A percentile compares a stretch with the other conserved stretches of the same genome.
phyloP scores from a whole-genome alignment of 208 protist genomes.

The Leishmania mexicana region DNA sequence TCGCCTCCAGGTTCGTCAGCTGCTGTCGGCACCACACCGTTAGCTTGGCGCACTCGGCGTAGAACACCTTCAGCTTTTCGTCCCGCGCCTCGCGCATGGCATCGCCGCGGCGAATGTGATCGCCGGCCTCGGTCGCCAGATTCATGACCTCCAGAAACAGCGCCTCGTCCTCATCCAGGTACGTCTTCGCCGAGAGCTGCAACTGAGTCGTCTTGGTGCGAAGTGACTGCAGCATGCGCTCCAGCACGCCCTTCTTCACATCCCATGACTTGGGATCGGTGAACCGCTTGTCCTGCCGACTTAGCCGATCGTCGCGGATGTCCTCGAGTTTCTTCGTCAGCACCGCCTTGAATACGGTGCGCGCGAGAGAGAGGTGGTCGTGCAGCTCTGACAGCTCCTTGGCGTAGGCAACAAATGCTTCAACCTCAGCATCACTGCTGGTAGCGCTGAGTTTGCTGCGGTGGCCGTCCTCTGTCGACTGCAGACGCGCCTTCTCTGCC shows the following conservation, averaged over 20 bases:
- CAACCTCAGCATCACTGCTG: slow-evolving; percentile 10
- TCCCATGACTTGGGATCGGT: slow-evolving; percentile 43
- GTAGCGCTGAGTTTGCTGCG: neutral
- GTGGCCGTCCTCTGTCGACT: slow-evolving; percentile 19
- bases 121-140: slow-evolving; percentile 39
- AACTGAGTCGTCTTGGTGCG: slow-evolving; percentile 25
- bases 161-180: slow-evolving; percentile 36
- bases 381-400: slow-evolving; percentile 59
- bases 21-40: slow-evolving; percentile 87
- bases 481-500: slow-evolving; percentile 35
- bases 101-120: slow-evolving; percentile 38
- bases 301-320: slow-evolving; percentile 52
- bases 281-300: slow-evolving; percentile 51
- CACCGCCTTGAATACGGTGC: slow-evolving; percentile 45
- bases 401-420: slow-evolving; percentile 30
- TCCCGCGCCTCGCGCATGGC: slow-evolving; percentile 40
- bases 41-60: slow-evolving; percentile 64
- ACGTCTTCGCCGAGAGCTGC: slow-evolving; percentile 14
- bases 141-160: slow-evolving; percentile 44
- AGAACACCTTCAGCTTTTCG: slow-evolving; percentile 48
- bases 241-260: slow-evolving; percentile 32
- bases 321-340: slow-evolving; percentile 44
- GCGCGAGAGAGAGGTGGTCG: slow-evolving; percentile 51
- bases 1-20: slow-evolving; percentile 82
- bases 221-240: slow-evolving; percentile 26